phyloP scores from a whole-genome alignment of 164 flowering plant genomes.

The Platanus orientalis region DNA sequence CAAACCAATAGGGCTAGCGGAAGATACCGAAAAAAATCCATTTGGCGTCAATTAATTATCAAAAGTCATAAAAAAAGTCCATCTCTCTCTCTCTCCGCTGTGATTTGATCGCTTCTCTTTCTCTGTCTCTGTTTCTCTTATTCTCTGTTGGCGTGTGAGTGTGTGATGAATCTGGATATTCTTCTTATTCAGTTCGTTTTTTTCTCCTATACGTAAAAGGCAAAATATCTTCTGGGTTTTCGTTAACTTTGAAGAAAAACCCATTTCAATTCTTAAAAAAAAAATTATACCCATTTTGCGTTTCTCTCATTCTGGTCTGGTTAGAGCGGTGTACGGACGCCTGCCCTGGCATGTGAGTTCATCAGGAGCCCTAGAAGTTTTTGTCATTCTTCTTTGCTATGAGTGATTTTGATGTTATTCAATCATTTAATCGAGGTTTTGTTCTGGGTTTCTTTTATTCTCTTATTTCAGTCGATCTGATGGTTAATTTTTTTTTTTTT shows the following conservation, averaged over 20 bases:
- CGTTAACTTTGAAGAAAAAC: not conserved
- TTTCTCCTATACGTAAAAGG: not conserved
- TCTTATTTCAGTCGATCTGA: slow-evolving; percentile 1
- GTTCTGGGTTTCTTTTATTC: not conserved
- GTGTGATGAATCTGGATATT: not conserved
- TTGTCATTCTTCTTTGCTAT: too few species aligned
- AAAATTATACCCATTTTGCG: not conserved
- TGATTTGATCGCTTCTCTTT: not conserved
- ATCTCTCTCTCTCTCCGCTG: not conserved
- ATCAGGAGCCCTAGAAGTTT: not conserved
- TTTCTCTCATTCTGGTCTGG: not conserved
- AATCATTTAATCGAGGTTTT: not conserved
- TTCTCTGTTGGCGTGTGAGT: not conserved
- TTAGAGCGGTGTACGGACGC: not conserved
- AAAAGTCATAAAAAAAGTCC: too few species aligned
- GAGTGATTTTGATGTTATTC: not conserved
- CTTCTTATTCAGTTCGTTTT: not conserved
- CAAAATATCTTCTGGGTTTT: not conserved
- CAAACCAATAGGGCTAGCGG: too few species aligned
- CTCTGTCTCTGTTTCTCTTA: not conserved
- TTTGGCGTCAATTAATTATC: too few species aligned
- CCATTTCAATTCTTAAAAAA: not conserved
- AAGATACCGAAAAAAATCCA: too few species aligned
- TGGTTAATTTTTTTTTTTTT: too few species aligned
- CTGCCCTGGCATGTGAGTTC: not conserved